A percentile compares a stretch with the other conserved stretches of the same genome.
phyloP scores from a whole-genome alignment of 2,329 filamentous ascomycete species.

The Colletotrichum tabaci region DNA sequence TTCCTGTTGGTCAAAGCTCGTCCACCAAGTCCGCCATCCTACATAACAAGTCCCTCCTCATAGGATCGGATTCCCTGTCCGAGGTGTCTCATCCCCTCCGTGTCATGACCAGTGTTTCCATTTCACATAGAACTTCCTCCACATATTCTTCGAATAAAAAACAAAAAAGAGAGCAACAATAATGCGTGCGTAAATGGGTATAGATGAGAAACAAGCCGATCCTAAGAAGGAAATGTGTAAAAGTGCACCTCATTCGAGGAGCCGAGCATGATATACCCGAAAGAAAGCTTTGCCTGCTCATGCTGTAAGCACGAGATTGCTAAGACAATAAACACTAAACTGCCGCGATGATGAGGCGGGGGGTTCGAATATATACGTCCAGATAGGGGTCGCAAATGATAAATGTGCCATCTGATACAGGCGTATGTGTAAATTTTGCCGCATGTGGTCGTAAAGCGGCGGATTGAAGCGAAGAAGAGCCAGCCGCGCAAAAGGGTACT shows the following conservation, averaged over 20 bases:
- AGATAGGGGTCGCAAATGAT: conserved; percentile 27
- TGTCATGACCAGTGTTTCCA: conserved; percentile 38
- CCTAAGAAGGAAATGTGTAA: conserved; percentile 24
- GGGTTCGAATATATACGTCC: conserved; percentile 27
- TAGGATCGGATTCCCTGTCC: conserved; percentile 34
- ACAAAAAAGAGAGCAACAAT: conserved; percentile 38
- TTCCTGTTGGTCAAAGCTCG: neutral
- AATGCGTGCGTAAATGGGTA: conserved; percentile 44
- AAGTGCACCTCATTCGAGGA: conserved; percentile 26
- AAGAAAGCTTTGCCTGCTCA: conserved; percentile 40
- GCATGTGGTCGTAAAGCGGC: conserved; percentile 37
- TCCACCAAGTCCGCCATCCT: conserved; percentile 17
- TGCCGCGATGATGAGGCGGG: conserved; percentile 17
- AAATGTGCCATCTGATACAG: conserved; percentile 30
- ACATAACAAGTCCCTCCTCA: conserved; percentile 1
- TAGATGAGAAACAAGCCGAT: conserved; percentile 42
- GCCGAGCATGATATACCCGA: conserved; percentile 17
- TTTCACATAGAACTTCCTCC: conserved; percentile 31
- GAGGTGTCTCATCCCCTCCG: conserved; percentile 15
- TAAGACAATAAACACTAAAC: conserved; percentile 44
- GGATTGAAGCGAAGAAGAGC: conserved; percentile 37
- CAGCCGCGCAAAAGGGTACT: conserved; percentile 33
- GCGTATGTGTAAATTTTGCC: conserved; percentile 37
- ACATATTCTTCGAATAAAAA: conserved; percentile 27
- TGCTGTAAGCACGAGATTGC: conserved; percentile 17